These are phyloP conservation scores for Chaetoceros muelleri DNA, from an alignment of 108 stramenopile species.

Conservation along the genomic window DNA sequence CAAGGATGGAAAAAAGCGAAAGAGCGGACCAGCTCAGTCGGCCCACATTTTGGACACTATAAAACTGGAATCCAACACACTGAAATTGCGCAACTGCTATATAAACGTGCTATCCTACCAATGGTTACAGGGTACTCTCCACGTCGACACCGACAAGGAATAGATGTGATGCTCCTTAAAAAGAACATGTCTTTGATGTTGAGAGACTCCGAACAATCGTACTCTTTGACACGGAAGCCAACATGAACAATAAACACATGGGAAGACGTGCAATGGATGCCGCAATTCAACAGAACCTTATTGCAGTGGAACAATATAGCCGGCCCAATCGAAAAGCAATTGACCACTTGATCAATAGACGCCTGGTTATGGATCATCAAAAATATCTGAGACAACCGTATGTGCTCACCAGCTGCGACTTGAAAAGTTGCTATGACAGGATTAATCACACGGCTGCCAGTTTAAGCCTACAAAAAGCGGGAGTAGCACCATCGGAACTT, in stretches of 20 bases:
- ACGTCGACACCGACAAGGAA: neutral
- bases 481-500: neutral
- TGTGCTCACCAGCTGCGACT: neutral
- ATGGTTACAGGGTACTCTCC: constrained; percentile 5
- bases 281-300: neutral
- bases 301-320: constrained; percentile 4
- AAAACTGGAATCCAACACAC: neutral
- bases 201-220: constrained; percentile 4
- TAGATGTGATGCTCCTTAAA: constrained; percentile 11
- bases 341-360: neutral
- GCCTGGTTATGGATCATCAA: neutral
- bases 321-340: neutral
- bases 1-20: neutral
- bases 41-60: neutral
- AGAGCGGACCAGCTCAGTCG: neutral
- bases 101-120: neutral
- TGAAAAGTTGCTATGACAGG: constrained; percentile 9
- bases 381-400: neutral
- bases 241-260: constrained; percentile 6
- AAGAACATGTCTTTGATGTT: constrained; percentile 1
- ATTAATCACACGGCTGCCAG: constrained; percentile 11
- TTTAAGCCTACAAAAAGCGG: constrained; percentile 8
- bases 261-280: neutral
- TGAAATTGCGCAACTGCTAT: neutral
- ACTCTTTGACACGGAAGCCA: constrained; percentile 8